Percentiles rank a stretch among this genome's conserved stretches.
These are phyloP conservation scores for Sisymbrium altissimum DNA, from an alignment of 345 rosid species.

Conservation along the genomic window DNA sequence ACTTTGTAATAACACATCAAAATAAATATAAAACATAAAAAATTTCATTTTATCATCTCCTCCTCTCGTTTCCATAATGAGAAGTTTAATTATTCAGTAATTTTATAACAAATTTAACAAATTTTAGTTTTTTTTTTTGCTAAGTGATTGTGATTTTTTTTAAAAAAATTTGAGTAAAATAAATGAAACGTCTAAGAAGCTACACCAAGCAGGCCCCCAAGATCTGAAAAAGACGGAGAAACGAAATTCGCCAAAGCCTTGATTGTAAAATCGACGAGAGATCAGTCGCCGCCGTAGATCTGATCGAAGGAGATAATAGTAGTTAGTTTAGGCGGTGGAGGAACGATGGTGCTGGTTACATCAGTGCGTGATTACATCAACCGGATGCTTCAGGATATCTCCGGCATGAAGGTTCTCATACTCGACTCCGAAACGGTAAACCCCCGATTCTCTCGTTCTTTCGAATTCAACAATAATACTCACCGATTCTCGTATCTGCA, in stretches of 20 bases:
- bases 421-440: constrained; percentile 93
- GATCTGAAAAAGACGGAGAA: constrained; percentile 15
- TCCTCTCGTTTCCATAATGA: too few species aligned
- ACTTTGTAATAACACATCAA: too few species aligned
- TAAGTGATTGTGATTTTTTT: too few species aligned
- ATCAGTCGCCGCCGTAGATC: constrained; percentile 31
- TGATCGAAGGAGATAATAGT: not conserved
- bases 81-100: too few species aligned
- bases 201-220: too few species aligned
- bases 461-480: not conserved
- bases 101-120: too few species aligned
- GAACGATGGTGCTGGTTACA: constrained; percentile 67
- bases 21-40: too few species aligned
- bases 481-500: not conserved
- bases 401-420: constrained; percentile 99
- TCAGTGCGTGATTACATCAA: constrained; percentile 87
- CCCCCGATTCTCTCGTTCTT: not conserved
- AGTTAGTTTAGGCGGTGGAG: not conserved
- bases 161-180: too few species aligned
- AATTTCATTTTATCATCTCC: too few species aligned
- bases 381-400: constrained; percentile 91
- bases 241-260: not conserved
- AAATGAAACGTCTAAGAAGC: too few species aligned
- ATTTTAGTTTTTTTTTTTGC: too few species aligned
- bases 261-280: not conserved